A percentile compares a stretch with the other conserved stretches of the same genome.
phyloP scores from a whole-genome alignment of 495 filamentous ascomycete species.

The Aspergillus sparsus region DNA sequence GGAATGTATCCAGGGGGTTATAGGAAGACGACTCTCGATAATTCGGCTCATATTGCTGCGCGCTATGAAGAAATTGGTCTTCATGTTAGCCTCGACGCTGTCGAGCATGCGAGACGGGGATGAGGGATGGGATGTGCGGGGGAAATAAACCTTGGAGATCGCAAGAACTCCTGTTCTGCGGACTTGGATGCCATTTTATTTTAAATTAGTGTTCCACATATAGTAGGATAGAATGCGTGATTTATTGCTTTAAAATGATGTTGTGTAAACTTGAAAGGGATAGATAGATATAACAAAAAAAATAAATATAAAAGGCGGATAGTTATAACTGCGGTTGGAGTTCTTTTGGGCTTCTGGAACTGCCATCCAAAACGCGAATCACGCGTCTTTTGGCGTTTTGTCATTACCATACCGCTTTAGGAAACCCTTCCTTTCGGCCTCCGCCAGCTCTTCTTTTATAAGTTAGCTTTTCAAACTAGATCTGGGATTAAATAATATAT shows the following conservation, averaged over 20 bases:
- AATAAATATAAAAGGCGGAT: background rate
- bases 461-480: too few relatives aligned
- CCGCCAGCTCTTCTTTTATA: background rate
- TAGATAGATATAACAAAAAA: background rate
- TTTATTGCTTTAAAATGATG: too few relatives aligned
- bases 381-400: slow-evolving; percentile 35
- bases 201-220: background rate
- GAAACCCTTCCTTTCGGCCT: background rate
- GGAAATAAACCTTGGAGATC: slow-evolving; percentile 39
- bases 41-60: slow-evolving; percentile 41
- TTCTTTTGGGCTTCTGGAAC: slow-evolving; percentile 1
- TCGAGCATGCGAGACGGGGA: background rate
- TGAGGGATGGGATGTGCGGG: slow-evolving; percentile 1
- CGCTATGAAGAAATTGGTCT: slow-evolving; percentile 26
- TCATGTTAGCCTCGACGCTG: slow-evolving; percentile 23
- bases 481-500: too few relatives aligned
- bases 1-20: slow-evolving; percentile 71
- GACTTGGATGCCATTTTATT: slow-evolving; percentile 31
- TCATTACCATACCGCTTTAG: slow-evolving; percentile 30
- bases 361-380: slow-evolving; percentile 24
- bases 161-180: slow-evolving; percentile 38
- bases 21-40: slow-evolving; percentile 63
- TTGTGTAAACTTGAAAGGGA: too few relatives aligned
- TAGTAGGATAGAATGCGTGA: too few relatives aligned
- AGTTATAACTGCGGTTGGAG: slow-evolving; percentile 8